Evolutionary conservation across 1,284 basidiomycete species (phyloP), one percentile per base, ranked within the genome.

Genomic region (Anthracocystis walkeri): DNA sequence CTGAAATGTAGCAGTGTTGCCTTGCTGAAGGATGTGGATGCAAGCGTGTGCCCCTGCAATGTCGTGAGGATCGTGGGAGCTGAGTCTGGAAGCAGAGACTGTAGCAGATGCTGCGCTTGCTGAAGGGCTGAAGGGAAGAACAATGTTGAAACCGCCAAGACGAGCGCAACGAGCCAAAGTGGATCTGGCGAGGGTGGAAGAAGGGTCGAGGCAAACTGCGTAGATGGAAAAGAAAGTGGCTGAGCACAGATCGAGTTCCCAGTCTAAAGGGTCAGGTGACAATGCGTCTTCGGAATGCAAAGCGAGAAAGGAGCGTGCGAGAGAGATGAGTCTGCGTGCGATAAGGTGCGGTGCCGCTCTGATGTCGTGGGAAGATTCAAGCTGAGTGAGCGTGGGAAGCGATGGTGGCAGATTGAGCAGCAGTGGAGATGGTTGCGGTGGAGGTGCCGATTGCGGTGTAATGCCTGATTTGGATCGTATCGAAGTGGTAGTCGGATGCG

Each of bases 41-140:
- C 79, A 78, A 11, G 82, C 72, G 14, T 80, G 67, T 11, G 82
- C 81, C 8, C 75, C 73, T 10, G 79, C 73, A 1, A 58, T 52
- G 48, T 78, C 71, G 14, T 72, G 65, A n/a, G 60, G 42, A 16
- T 66, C 78, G 1, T 53, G 57, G 5, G 63, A 75, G 65, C 63
- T 75, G 55, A 75, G 70, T 29, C 23, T 64, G 14, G 68, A 35
- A 23, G 68, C 68, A 49, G 72, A 58, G 18, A 65, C 58, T 21
- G 50, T 53, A 16, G 71, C 58, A 1, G 66, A 61, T 0, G 67
- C 71, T 10, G 77, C 65, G 10, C 73, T 67, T 21, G 70, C 75
- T 16, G 81, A 80, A 20, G 81, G 78, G 4, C 69, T 60, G 42
- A 82, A 80, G 11, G 81, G 81, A 8, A 82, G 78, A 27, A 81